These are phyloP conservation scores for Trichoderma sp. DNA, from an alignment of 2,329 filamentous ascomycete genomes.

Conservation along the genomic window DNA sequence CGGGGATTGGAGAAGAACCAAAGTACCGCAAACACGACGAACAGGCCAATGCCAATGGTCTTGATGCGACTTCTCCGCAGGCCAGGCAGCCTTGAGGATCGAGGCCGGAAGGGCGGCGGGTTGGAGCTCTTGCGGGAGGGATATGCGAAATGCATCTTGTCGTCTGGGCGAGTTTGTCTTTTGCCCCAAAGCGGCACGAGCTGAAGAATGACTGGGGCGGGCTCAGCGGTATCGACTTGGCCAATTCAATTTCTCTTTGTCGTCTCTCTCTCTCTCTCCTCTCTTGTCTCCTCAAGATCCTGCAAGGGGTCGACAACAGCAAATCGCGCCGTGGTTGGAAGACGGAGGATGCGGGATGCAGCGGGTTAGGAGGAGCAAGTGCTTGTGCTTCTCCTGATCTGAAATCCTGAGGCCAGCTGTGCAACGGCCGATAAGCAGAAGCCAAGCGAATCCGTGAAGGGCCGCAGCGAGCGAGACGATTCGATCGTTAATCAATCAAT, in stretches of 20 bases:
- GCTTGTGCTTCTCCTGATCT: conserved; percentile 5
- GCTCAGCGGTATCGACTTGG: neutral
- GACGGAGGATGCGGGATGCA: neutral
- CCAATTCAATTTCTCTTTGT: neutral
- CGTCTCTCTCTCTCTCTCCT: neutral
- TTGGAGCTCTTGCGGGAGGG: conserved; percentile 81
- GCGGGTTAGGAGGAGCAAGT: neutral
- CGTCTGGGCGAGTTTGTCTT: neutral
- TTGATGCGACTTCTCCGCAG: conserved; percentile 63
- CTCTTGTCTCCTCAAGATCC: neutral
- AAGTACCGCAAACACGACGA: conserved; percentile 57
- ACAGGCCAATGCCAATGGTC: conserved; percentile 51
- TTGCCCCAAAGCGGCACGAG: neutral
- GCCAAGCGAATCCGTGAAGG: neutral
- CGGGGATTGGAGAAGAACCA: conserved; percentile 53
- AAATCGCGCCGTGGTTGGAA: neutral
- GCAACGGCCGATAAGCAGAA: conserved; percentile 10
- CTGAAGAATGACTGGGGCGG: neutral
- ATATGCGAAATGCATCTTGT: conserved; percentile 82
- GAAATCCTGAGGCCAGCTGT: conserved; percentile 5
- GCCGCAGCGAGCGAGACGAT: neutral
- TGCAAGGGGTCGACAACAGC: neutral
- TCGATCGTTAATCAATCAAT: neutral
- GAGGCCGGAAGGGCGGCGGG: conserved; percentile 66
- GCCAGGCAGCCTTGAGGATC: conserved; percentile 52